These are phyloP conservation scores for Trichomonas tenax DNA, from an alignment of 208 protist genomes.

Conservation along the genomic window DNA sequence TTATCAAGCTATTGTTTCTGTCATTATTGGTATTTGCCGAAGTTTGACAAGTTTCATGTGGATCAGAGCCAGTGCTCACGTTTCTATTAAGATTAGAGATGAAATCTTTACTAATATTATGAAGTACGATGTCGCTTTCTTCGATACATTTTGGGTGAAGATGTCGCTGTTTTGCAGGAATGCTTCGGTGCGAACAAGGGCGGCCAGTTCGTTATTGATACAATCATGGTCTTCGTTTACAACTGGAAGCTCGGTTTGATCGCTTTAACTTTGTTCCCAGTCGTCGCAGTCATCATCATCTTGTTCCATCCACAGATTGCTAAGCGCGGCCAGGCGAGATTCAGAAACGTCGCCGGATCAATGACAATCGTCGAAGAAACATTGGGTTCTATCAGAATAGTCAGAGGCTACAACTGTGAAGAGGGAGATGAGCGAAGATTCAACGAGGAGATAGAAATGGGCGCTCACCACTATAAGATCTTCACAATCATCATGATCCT, in stretches of 20 bases:
- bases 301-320: neutral
- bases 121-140: neutral
- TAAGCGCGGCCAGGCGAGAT: neutral
- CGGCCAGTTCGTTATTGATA: neutral
- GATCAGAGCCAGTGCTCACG: neutral
- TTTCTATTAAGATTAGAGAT: neutral
- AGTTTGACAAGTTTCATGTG: neutral
- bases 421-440: neutral
- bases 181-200: neutral
- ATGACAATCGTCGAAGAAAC: slow-evolving; percentile 11
- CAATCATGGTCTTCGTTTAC: neutral
- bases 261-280: neutral
- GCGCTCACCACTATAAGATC: neutral
- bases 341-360: neutral
- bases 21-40: neutral
- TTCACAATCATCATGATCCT: neutral
- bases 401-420: neutral
- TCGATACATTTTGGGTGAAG: neutral
- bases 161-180: neutral
- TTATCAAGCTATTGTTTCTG: neutral
- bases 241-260: neutral
- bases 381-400: neutral
- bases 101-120: neutral
- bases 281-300: neutral
- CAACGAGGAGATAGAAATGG: neutral